Evolutionary conservation across 495 filamentous ascomycete species (phyloP).

Genomic region (Geopyxis carbonaria): DNA sequence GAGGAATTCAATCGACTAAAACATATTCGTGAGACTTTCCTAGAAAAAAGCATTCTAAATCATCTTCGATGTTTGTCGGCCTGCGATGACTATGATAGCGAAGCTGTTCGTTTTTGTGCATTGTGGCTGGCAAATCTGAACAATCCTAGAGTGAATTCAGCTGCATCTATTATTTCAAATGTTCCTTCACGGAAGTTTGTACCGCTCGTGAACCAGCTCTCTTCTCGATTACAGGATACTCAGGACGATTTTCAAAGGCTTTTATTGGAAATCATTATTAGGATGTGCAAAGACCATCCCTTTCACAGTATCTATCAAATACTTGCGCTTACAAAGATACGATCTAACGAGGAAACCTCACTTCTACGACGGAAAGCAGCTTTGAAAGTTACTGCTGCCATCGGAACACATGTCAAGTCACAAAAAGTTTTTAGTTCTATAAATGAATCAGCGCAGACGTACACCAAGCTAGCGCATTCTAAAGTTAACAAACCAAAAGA

Average conservation of each 20-base stretch:
- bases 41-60: slow-evolving; percentile 79
- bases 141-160: slow-evolving; percentile 52
- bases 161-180: slow-evolving; percentile 43
- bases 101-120: slow-evolving; percentile 83
- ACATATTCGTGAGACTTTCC: slow-evolving; percentile 57
- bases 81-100: slow-evolving; percentile 73
- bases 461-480: slow-evolving; percentile 55
- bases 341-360: slow-evolving; percentile 52
- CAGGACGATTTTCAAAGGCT: slow-evolving; percentile 51
- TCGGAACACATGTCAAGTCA: slow-evolving; percentile 33
- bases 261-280: slow-evolving; percentile 50
- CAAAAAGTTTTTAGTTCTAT: slow-evolving; percentile 41
- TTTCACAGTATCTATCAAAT: slow-evolving; percentile 96
- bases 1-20: slow-evolving; percentile 65
- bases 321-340: slow-evolving; percentile 55
- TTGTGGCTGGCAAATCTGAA: slow-evolving; percentile 78
- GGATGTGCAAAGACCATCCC: slow-evolving; percentile 80
- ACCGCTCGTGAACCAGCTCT: slow-evolving; percentile 84
- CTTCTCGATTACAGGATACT: slow-evolving; percentile 65
- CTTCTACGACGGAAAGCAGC: slow-evolving; percentile 57
- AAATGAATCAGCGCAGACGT: slow-evolving; percentile 52
- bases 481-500: slow-evolving; percentile 23
- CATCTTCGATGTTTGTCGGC: slow-evolving; percentile 73
- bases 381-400: slow-evolving; percentile 39
- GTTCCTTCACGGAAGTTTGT: slow-evolving; percentile 89